Conservation (phyloP, 2,329 filamentous ascomycete genomes). For the Epichloe gansuensis region DNA sequence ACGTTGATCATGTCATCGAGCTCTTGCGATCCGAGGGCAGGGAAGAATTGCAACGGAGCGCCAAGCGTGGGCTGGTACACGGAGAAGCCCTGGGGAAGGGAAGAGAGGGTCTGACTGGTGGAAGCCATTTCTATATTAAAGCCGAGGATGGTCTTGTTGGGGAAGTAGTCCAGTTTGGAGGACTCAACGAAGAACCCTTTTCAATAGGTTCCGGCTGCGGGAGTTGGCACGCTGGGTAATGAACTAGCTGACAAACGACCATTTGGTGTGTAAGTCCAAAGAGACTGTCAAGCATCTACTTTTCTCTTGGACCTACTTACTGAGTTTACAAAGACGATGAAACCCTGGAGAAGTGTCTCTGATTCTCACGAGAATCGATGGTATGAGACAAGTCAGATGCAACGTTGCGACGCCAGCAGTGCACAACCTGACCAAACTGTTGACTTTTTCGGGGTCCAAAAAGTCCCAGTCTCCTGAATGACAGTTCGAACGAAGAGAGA, state of each 20-base stretch:
- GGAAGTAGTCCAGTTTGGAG: neutral
- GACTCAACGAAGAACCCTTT: constrained; percentile 4
- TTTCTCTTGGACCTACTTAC: neutral
- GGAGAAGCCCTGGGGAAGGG: constrained; percentile 38
- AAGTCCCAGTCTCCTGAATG: neutral
- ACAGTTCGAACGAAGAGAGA: neutral
- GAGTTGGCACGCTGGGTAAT: neutral
- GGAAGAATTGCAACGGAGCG: constrained; percentile 48
- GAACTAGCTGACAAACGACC: neutral
- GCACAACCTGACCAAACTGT: too few species aligned
- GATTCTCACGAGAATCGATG: neutral
- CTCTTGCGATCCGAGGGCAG: constrained; percentile 50
- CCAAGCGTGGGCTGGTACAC: constrained; percentile 47
- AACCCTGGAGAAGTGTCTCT: neutral
- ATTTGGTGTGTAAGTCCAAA: constrained; percentile 2
- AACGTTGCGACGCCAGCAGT: neutral
- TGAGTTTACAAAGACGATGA: neutral
- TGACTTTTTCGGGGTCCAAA: neutral
- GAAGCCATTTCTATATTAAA: constrained; percentile 15
- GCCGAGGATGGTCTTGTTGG: neutral
- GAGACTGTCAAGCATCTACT: neutral
- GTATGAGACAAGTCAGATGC: neutral
- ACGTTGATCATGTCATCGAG: constrained; percentile 46
- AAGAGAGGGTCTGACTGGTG: constrained; percentile 7
- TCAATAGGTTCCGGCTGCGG: neutral